A percentile compares a stretch with the other conserved stretches of the same genome.
phyloP scores from a whole-genome alignment of 2,329 filamentous ascomycete species.

The Lachnellula cervina region DNA sequence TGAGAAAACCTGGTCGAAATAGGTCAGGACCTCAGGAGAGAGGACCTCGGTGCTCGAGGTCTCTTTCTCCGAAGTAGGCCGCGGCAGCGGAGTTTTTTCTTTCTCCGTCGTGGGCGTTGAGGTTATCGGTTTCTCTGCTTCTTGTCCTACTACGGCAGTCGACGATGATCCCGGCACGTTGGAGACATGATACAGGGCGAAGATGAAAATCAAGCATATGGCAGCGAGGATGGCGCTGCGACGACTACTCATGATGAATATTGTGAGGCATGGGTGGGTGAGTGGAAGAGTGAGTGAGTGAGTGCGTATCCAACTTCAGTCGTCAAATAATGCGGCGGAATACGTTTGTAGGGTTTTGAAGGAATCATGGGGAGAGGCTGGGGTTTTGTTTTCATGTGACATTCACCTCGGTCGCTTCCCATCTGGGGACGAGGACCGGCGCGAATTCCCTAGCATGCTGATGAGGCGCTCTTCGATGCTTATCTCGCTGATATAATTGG shows the following conservation, averaged over 20 bases:
- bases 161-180: neutral
- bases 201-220: neutral
- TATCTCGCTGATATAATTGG: no score
- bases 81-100: neutral
- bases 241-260: neutral
- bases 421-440: no score
- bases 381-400: no score
- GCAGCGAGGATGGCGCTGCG: neutral
- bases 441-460: no score
- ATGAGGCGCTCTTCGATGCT: no score
- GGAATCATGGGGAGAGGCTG: no score
- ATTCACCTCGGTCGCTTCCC: no score
- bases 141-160: no score
- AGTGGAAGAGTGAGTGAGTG: no score
- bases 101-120: neutral
- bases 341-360: no score
- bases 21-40: constrained; percentile 10
- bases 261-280: neutral
- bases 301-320: no score
- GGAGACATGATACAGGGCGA: neutral
- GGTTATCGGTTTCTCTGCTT: neutral
- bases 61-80: neutral
- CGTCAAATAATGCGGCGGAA: no score
- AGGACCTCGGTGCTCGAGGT: neutral
- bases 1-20: constrained; percentile 33